Evolutionary conservation across 306 rosid species (phyloP), one percentile per base, ranked within the genome.

Genomic region (Notholithocarpus densiflorus): DNA sequence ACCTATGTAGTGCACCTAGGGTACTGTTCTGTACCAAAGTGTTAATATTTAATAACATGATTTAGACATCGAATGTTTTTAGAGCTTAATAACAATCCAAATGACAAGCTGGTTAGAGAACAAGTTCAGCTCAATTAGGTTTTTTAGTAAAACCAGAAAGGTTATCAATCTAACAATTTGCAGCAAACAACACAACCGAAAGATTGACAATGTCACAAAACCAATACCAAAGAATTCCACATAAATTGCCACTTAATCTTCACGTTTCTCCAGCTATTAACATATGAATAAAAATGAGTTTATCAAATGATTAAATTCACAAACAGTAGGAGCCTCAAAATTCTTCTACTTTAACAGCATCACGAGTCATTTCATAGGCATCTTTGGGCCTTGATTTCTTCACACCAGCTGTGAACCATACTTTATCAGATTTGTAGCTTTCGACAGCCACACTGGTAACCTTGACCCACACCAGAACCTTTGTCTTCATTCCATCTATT

Each of bases 391-490:
- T 82, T 11, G 89, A 77, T 74, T 84, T 85, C 68, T 87, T 90
- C 10, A 88, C 78, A 51, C 89, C 88, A 7, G 85, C 78, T 5
- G 78, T 79, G 88, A 90, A 90, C 85, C 84, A 89, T 18, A 87
- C 70, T 74, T 88, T 90, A 13, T 89, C 91, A 60, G 89, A 85
- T 18, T 83, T 90, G 85, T 85, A 85, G 77, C 86, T 85, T 75
- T 90, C 90, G 55, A 85, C 85, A 4, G 48, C 18, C 14, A 90
- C 86, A 80, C 82, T 56, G 0, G 89, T 87, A 34, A 87, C 86
- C 76, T 90, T 88, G 43, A 88, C 89, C 88, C 87, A 90, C 18
- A 88, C 83, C 34, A 88, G 27, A 75, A 86, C 82, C 87, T 88
- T 88, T 6, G 86, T 88, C 75, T 88, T 90, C 86, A 90, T 87